Evolutionary conservation across 2,329 filamentous ascomycete genomes (phyloP).

Genomic region (Fusarium bulbicola): DNA sequence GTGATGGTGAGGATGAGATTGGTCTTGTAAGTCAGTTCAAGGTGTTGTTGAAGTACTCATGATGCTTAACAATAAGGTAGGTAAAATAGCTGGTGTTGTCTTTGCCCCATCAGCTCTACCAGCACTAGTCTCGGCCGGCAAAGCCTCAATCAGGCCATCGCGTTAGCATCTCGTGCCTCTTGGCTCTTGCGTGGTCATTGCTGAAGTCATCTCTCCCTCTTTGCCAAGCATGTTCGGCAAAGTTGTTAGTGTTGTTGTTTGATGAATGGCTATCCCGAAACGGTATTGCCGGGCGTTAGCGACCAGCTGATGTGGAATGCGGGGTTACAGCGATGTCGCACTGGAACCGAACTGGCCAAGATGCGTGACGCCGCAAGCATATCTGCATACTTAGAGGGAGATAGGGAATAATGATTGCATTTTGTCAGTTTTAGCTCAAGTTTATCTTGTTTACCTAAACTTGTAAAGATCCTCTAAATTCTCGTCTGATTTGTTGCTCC

Average conservation of each 20-base stretch:
- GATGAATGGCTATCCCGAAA: not conserved
- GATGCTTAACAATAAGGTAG: not conserved
- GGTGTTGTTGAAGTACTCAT: not conserved
- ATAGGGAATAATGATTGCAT: not conserved
- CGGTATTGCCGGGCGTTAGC: not conserved
- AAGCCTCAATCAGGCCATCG: not conserved
- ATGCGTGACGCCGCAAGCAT: fast-evolving
- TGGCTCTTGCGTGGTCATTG: not conserved
- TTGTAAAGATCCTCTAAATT: not conserved
- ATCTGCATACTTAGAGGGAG: not conserved
- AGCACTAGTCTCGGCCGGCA: not conserved
- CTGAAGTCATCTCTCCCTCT: not conserved
- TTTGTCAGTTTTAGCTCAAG: not conserved
- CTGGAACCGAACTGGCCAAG: not conserved
- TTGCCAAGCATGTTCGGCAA: not conserved
- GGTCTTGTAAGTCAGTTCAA: not conserved
- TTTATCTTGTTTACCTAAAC: not conserved
- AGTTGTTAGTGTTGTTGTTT: not conserved
- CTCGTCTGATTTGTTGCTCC: not conserved
- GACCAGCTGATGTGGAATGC: not conserved
- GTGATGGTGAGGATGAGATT: not conserved
- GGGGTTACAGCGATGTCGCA: not conserved
- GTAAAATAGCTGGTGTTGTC: not conserved
- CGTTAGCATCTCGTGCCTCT: not conserved
- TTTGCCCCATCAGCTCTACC: not conserved